Evolutionary conservation across 768 basidiomycete species (phyloP), one percentile per base, ranked within the genome.

Genomic region (Candolleomyces eurysporus): DNA sequence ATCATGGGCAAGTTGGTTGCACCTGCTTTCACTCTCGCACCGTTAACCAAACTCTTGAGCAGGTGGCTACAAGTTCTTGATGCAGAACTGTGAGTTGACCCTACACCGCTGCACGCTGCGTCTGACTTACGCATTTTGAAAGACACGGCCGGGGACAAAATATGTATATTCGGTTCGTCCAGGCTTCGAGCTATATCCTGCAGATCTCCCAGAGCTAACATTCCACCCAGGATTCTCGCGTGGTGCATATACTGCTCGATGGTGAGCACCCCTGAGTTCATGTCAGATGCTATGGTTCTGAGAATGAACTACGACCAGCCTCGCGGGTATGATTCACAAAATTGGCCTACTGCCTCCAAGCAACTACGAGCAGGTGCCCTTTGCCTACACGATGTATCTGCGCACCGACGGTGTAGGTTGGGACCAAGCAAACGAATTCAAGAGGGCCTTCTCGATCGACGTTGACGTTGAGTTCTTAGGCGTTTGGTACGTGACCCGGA

Each of bases 201-300:
- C 21, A 48, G 51, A 4, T 6, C 30, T 14, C 16, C 22, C 4
- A 19, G 19, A 16, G 11, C 45, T 48, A 17, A 16, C 5, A 10
- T 9, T 26, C 21, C 11, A 7, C 36, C 8, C 11, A 60, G 87
- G 78, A 0, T 89, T 90, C 69, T 88, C 85, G 40, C 77, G 88
- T 39, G 87, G 88, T 14, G 84, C 85, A 10, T 87, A 86, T 69
- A 85, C 84, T 0, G 86, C 86, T 16, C 75, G 87, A 48, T 78
- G 58, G 58, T 59, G 5, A 36, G 36, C n/a, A 26, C 1, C 36
- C 36, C 5, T 5, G 36, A 36, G 5, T 11, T 5, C 36, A 1
- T 36, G 6, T 36, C 36, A 36, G 36, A 36, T 36, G 11, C 11
- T 11, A 36, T 36, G 36, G 36, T 8, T 36, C 36, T 36, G 11